These are phyloP conservation scores for Polyporus arcularius DNA, from an alignment of 768 basidiomycete genomes.

Conservation along the genomic window DNA sequence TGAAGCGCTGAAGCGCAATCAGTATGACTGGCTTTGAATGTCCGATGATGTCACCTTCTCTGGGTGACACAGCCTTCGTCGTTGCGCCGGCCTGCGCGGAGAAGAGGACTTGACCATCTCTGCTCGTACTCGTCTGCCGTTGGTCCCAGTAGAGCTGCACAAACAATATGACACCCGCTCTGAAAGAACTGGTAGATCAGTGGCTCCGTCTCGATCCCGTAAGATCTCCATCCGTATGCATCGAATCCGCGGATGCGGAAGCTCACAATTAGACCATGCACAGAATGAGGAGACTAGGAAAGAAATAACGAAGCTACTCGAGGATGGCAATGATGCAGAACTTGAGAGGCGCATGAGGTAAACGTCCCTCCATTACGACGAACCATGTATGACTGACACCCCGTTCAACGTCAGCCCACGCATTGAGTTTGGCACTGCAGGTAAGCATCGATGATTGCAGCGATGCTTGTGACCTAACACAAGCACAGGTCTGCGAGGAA, in stretches of 20 bases:
- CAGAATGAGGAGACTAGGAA: conserved; percentile 53
- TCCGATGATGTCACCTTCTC: background rate
- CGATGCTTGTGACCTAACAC: background rate
- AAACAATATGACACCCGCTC: conserved; percentile 14
- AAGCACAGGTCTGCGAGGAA: conserved; percentile 64
- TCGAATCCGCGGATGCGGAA: background rate
- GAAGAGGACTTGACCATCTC: too few species aligned
- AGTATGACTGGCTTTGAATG: conserved; percentile 1
- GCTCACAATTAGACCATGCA: background rate
- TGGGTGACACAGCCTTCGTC: background rate
- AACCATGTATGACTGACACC: background rate
- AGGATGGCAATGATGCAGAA: conserved; percentile 43
- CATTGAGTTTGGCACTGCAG: conserved; percentile 89
- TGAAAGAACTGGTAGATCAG: conserved; percentile 48
- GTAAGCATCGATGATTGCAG: conserved; percentile 35
- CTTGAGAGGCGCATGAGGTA: conserved; percentile 61
- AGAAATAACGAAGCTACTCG: conserved; percentile 51
- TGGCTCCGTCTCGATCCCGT: conserved; percentile 55
- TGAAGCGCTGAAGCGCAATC: too few species aligned
- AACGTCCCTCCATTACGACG: background rate
- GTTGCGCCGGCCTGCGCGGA: too few species aligned
- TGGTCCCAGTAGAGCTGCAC: too few species aligned
- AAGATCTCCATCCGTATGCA: background rate
- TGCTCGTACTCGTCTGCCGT: too few species aligned
- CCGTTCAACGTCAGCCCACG: conserved; percentile 45